Evolutionary conservation across 768 basidiomycete genomes (phyloP).

Genomic region (Suillus subaureus): DNA sequence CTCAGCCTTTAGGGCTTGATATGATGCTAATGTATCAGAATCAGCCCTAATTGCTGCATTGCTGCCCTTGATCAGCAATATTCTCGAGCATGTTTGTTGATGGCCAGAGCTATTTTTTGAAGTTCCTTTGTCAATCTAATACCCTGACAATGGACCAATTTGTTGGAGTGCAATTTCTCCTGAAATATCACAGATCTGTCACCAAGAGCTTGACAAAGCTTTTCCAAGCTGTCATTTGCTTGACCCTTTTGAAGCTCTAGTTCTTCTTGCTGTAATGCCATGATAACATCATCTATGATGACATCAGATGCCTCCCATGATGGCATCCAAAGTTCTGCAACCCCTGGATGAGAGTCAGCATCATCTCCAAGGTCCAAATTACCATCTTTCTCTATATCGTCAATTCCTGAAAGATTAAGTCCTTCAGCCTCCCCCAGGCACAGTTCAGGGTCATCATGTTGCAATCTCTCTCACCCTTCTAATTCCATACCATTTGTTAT

Average conservation of each 20-base stretch:
- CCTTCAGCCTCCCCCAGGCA: background rate
- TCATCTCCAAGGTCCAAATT: background rate
- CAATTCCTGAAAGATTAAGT: background rate
- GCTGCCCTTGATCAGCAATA: background rate
- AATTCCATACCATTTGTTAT: background rate
- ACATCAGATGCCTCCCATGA: too few relatives aligned
- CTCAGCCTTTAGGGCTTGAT: background rate
- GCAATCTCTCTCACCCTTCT: background rate
- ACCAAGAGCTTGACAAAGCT: constrained; percentile 8
- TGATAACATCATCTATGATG: constrained; percentile 3
- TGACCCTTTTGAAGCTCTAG: constrained; percentile 11
- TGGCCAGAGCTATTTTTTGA: background rate
- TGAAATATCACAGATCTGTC: constrained; percentile 10
- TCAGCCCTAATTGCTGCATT: background rate
- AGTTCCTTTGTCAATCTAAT: constrained; percentile 7
- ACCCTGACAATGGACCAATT: background rate
- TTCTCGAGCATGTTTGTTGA: constrained; percentile 4
- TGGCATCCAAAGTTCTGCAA: constrained; percentile 8
- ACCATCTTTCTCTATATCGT: background rate
- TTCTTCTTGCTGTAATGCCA: constrained; percentile 5
- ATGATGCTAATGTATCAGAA: background rate
- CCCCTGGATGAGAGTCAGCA: background rate
- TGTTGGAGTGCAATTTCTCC: constrained; percentile 7
- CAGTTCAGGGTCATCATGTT: background rate
- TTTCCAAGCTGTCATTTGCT: constrained; percentile 11